Percentiles rank a stretch among this genome's conserved stretches.
These are phyloP conservation scores for Podochytrium sp. DNA, from an alignment of 192 early-diverging fungal species.

Conservation along the genomic window DNA sequence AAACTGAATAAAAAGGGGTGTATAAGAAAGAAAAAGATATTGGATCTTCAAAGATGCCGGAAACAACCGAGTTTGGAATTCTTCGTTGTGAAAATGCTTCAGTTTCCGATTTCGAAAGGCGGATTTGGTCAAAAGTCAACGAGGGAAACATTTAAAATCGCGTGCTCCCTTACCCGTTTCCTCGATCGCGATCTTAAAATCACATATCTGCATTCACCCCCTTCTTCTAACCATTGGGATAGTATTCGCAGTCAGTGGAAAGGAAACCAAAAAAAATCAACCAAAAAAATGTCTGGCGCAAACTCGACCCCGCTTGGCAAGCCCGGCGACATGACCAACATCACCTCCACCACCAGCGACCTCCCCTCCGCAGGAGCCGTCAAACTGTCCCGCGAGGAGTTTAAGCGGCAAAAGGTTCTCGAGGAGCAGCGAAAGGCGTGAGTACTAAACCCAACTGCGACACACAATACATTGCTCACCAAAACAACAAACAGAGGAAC, in stretches of 20 bases:
- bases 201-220: neutral
- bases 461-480: neutral
- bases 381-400: slow-evolving; percentile 93
- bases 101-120: no score
- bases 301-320: slow-evolving; percentile 21
- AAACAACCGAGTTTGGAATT: neutral
- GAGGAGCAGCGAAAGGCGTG: slow-evolving; percentile 95
- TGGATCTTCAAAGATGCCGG: neutral
- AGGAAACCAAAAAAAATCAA: neutral
- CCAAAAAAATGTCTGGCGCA: slow-evolving; percentile 4
- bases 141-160: no score
- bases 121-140: no score
- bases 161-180: neutral
- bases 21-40: neutral
- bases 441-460: slow-evolving; percentile 19
- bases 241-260: neutral
- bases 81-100: no score
- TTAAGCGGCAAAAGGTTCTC: slow-evolving; percentile 89
- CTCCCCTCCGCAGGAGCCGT: slow-evolving; percentile 17
- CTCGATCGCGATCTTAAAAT: neutral
- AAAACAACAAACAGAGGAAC: slow-evolving; percentile 42
- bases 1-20: neutral
- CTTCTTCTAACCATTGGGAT: neutral
- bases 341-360: neutral
- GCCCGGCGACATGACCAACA: neutral